Evolutionary conservation across 1,284 basidiomycete genomes (phyloP), one percentile per base, ranked within the genome.

Genomic region (Mycena sp.): DNA sequence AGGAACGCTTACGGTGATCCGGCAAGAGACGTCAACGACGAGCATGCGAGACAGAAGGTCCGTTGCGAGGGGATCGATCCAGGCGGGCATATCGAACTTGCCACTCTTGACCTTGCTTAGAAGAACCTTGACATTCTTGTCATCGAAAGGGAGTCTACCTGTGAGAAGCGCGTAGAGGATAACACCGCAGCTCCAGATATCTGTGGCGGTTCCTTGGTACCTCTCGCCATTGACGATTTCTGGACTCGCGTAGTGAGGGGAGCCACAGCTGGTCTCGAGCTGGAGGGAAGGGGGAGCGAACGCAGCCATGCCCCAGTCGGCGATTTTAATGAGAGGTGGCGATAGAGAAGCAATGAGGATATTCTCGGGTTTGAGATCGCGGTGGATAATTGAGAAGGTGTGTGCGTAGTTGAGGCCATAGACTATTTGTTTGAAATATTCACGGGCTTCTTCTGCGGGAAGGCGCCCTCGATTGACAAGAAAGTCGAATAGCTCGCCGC

Each of bases 251-350:
- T 99, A 99, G 83, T 99, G 98, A 65, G 98, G 98, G 73, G 94
- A 96, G 18, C 98, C 98, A 79, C 98, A 99, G 79, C 94, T 96
- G 3, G 97, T 99, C 85, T 99, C 96, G 61, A 99, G 90, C 81
- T 98, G 90, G 60, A 92, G 86, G 52, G 90, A 87, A 39, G 92
- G 93, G 62, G 91, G 92, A 63, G 93, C 93, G 76, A 96, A 95
- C 18, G 96, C 95, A 22, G 98, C 97, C 98, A 99, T 99, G 56
- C 98, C 98, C 91, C 98, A 99, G 83, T 99, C 98, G 37, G 97
- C 98, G 48, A 99, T 95, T 86, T 99, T 99, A 85, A 98, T 89
- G 78, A 96, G 88, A 75, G 95, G 95, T 70, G 96, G 89, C 67
- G 89, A 87, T 75, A 95, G 86, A 68, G 93, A 93, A 75, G 96